Evolutionary conservation across 1,284 basidiomycete genomes (phyloP), one percentile per base, ranked within the genome.

Genomic region (Naganishia sp.): DNA sequence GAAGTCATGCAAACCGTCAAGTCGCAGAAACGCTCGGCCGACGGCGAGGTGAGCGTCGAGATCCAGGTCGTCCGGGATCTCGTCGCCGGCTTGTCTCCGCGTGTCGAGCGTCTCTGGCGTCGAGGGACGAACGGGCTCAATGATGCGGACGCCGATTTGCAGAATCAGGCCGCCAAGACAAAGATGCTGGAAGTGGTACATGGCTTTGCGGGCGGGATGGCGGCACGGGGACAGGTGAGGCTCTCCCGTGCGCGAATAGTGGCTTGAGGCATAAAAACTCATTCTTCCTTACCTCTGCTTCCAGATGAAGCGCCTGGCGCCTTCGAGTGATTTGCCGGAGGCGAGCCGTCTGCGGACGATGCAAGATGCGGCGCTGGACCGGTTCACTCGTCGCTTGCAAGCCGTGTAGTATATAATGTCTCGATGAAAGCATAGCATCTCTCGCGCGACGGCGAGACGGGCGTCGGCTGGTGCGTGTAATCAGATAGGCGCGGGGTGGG

Each of bases 321-420:
- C 76, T 1, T 70, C 72, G 1, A 69, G 69, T 7, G 65, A 72
- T 10, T 68, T 79, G 36, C 74, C 78, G 15, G 74, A 76, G 64
- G 74, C 74, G 66, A 77, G 78, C 70, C 67, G 77, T 45, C 70
- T 79, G 18, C 72, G 77, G 56, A 56, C 78, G 39, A 68, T 79
- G n/a, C 77, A 79, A 66, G 69, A 69, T 10, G 68, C 73, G 2
- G 75, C 77, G 16, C 72, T 71, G 45, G 75, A 77, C 64, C 65
- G 68, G 6, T 78, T 79, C 57, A 56, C 46, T 25, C 55, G 61
- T 39, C 61, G 48, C 13, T 44, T 64, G 18, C 50, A 53, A 55
- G 49, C 39, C 52, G 46, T 59, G 49, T 64, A 64, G 63, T 42
- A 52, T 21, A 39, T 48, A 55, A 53, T 64, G 52, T 18, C 21